These are phyloP conservation scores for Agrostemma githago DNA, from an alignment of 148 eudicot species.

Conservation along the genomic window DNA sequence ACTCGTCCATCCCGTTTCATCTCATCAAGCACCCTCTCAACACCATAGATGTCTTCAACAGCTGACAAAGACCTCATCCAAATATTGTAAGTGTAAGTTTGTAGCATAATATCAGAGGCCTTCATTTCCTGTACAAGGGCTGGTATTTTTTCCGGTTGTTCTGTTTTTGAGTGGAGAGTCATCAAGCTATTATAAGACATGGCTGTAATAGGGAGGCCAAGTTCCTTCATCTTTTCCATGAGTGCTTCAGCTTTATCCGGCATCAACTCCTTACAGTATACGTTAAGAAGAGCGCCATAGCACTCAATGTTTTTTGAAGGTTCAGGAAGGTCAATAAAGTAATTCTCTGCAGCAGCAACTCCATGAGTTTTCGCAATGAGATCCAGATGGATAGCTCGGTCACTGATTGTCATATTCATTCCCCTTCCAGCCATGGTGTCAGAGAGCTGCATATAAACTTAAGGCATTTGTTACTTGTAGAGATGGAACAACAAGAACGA, in stretches of 20 bases:
- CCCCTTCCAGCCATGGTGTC: conserved; percentile 77
- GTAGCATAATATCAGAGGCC: conserved; percentile 60
- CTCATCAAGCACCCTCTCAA: conserved; percentile 84
- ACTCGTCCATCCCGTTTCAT: conserved; percentile 91
- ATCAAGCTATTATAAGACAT: conserved; percentile 90
- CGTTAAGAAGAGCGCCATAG: conserved; percentile 83
- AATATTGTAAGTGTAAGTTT: conserved; percentile 69
- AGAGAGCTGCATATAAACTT: conserved; percentile 57
- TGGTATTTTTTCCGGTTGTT: conserved; percentile 62
- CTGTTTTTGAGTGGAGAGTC: conserved; percentile 65
- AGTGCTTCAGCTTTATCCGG: conserved; percentile 81
- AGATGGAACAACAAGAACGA: background rate
- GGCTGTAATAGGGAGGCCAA: conserved; percentile 57
- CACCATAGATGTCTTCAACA: conserved; percentile 61
- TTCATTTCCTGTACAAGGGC: conserved; percentile 86
- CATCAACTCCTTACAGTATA: conserved; percentile 78
- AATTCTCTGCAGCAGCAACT: conserved; percentile 68
- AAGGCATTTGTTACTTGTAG: background rate
- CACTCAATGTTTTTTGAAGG: conserved; percentile 59
- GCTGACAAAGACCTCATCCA: conserved; percentile 97
- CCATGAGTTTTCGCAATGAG: conserved; percentile 74
- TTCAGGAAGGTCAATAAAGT: conserved; percentile 72
- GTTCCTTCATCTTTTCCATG: conserved; percentile 92
- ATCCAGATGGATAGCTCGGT: conserved; percentile 95
- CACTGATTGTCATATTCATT: conserved; percentile 79